Base-by-base conservation (phyloP, 805 yeast species). In the Aciculoconidium aculeatum region DNA sequence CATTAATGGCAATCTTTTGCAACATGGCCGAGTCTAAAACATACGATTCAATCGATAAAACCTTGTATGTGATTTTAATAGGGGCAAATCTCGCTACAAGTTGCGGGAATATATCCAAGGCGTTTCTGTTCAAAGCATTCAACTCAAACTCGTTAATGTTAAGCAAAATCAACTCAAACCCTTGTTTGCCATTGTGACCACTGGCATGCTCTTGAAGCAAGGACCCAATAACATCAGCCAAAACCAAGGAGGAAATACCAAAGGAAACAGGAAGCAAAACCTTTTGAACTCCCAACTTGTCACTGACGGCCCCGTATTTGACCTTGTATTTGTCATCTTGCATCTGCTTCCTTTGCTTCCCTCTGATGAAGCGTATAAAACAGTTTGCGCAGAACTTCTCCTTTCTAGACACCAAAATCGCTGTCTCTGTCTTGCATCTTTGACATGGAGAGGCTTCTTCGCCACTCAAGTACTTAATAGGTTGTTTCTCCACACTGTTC, bases 301-400 rank as follows among this genome's bases (percentile, higher is more conserved):
- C 55, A 9, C 56, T 60, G 11, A 59, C 58, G 1, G 56, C 55
- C 9, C 73, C 75, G 43, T 61, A 86, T 44, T 77, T 71, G 13
- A 82, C 88, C 47, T 84, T 82, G 57, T 71, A 87, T 31, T 67
- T 72, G 9, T 82, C 87, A 39, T 69, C 72, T 49, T 61, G 65
- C 86, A 90, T 76, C 46, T 70, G 81, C 46, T 80, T 82, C 37
- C 95, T 66, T 53, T 84, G 87, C 51, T 88, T 88, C 14, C 84
- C 78, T 34, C 80, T 67, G 20, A 88, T 65, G 49, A 85, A 88
- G 35, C 77, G 67, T 12, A 70, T 48, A 43, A 85, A 90, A 53
- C 97, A 88, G 15, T 35, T 34, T 35, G 61, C 54, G 55, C 94
- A 83, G 35, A 80, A 80, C 11, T 58, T 47, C 45, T 82, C 90